Percentiles rank a stretch among this genome's conserved stretches.
Conservation (phyloP, 371 early-diverging fungal genomes). For the Parasitella parasitica region DNA sequence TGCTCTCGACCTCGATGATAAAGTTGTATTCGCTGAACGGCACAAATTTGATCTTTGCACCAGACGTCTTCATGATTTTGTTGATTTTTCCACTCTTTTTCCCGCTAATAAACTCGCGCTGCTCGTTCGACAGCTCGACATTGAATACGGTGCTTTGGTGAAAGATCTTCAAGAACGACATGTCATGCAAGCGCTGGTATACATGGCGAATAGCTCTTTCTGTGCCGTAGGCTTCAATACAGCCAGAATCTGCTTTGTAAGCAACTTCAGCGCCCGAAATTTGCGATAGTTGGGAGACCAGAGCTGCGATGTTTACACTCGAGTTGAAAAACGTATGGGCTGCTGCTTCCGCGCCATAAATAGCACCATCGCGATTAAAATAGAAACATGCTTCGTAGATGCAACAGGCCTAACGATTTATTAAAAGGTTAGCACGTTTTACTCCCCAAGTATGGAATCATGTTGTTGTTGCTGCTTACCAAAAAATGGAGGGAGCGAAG, state of each 20-base stretch:
- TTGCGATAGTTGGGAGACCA: conserved; percentile 52
- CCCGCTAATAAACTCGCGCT: conserved; percentile 85
- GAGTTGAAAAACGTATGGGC: conserved; percentile 32
- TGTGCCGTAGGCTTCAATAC: conserved; percentile 64
- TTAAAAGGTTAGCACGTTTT: conserved; percentile 15
- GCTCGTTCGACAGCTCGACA: conserved; percentile 71
- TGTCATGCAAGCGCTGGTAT: conserved; percentile 51
- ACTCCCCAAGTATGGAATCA: not conserved
- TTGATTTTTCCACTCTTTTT: conserved; percentile 91
- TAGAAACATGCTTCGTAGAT: conserved; percentile 63
- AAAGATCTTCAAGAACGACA: conserved; percentile 46
- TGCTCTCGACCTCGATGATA: conserved; percentile 63
- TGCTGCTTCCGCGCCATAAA: conserved; percentile 17
- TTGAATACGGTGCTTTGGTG: conserved; percentile 39
- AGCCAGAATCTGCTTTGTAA: conserved; percentile 44
- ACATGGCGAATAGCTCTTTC: conserved; percentile 60
- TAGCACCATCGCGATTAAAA: conserved; percentile 36
- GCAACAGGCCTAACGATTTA: conserved; percentile 43
- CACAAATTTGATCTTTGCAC: conserved; percentile 52
- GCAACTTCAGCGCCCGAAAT: conserved; percentile 59
- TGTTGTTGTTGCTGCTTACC: conserved; percentile 7
- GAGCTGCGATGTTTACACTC: conserved; percentile 31
- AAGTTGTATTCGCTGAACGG: conserved; percentile 70
- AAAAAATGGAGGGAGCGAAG: conserved; percentile 62
- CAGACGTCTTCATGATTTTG: conserved; percentile 77